Conservation (phyloP, 371 early-diverging fungal species). For the Mucor plumbeus region DNA sequence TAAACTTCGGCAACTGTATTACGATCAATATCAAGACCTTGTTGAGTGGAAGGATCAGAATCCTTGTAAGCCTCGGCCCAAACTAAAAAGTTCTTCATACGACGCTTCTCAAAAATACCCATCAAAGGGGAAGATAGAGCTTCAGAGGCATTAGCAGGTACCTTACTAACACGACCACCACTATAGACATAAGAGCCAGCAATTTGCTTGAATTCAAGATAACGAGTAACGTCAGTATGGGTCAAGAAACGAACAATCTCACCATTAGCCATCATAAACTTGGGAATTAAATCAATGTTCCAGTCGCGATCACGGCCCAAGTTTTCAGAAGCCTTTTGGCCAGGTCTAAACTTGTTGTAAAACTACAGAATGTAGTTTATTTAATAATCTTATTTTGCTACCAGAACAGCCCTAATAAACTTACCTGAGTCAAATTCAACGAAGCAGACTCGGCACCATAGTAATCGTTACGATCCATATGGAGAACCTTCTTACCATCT, state of each 20-base stretch:
- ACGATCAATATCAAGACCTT: constrained; percentile 79
- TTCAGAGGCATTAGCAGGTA: constrained; percentile 94
- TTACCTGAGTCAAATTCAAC: constrained; percentile 91
- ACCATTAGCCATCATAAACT: constrained; percentile 99
- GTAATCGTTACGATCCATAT: constrained; percentile 98
- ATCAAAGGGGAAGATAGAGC: constrained; percentile 89
- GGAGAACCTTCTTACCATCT: constrained; percentile 98
- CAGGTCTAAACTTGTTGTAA: constrained; percentile 85
- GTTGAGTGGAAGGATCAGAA: constrained; percentile 82
- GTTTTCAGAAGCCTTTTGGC: constrained; percentile 63
- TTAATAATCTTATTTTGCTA: background rate
- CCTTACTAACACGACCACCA: constrained; percentile 89
- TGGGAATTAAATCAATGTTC: constrained; percentile 99
- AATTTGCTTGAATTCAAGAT: constrained; percentile 98
- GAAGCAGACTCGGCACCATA: constrained; percentile 98
- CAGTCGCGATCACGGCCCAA: constrained; percentile 94
- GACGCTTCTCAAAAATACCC: constrained; percentile 96
- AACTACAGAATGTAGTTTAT: constrained; percentile 50
- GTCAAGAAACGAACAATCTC: constrained; percentile 85
- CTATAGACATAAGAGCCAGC: constrained; percentile 95
- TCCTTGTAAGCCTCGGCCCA: constrained; percentile 88
- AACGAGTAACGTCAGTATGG: constrained; percentile 97
- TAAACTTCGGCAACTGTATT: constrained; percentile 89
- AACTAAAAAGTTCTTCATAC: constrained; percentile 96
- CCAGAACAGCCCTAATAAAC: background rate